These are phyloP conservation scores for Cutaneotrichosporon dermatis DNA, from an alignment of 1,284 basidiomycete genomes.

Conservation along the genomic window DNA sequence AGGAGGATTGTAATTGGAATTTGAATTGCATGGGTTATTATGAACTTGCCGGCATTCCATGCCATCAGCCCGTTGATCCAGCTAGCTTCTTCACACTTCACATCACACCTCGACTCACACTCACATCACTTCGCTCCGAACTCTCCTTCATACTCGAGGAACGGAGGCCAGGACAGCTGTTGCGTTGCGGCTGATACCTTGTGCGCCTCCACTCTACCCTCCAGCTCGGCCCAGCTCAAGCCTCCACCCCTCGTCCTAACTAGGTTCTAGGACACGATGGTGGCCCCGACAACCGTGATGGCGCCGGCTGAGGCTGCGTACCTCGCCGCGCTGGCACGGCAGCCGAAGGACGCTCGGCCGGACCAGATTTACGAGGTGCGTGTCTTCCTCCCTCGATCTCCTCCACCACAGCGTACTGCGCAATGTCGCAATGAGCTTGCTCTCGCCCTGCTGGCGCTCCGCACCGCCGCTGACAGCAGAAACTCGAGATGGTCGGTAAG, in stretches of 20 bases:
- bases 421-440: too few relatives aligned
- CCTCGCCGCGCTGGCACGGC: conserved; percentile 31
- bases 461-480: conserved; percentile 39
- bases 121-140: background rate
- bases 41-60: too few relatives aligned
- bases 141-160: background rate
- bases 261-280: background rate
- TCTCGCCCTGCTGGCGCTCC: too few relatives aligned
- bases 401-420: too few relatives aligned
- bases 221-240: background rate
- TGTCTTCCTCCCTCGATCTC: background rate
- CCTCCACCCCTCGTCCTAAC: background rate
- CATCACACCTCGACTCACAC: background rate
- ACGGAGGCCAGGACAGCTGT: background rate
- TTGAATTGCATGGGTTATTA: too few relatives aligned
- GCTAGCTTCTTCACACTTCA: background rate
- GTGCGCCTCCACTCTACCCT: background rate
- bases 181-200: background rate
- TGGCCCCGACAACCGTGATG: background rate
- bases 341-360: conserved; percentile 43
- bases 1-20: too few relatives aligned
- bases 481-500: conserved; percentile 79
- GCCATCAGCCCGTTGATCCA: too few relatives aligned
- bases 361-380: conserved; percentile 42
- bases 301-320: conserved; percentile 39